These are phyloP conservation scores for Auricularia sp. DNA, from an alignment of 768 basidiomycete genomes.

Conservation along the genomic window DNA sequence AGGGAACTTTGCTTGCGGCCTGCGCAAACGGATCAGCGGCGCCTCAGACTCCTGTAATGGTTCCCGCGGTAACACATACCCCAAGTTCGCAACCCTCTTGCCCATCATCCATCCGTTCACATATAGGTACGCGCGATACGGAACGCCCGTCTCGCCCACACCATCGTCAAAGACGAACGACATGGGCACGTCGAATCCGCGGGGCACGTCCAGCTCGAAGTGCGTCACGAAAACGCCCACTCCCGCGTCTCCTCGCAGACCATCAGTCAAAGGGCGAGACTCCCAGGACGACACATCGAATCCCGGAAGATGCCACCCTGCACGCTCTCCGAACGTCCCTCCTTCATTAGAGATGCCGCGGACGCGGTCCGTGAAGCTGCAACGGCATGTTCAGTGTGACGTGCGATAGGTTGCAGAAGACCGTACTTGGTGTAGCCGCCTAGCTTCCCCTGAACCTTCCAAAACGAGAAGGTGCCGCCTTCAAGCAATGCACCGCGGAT, in stretches of 20 bases:
- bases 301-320: constrained; percentile 67
- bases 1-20: constrained; percentile 73
- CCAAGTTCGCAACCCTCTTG: constrained; percentile 61
- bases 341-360: constrained; percentile 66
- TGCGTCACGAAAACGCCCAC: constrained; percentile 77
- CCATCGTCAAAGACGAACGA: constrained; percentile 60
- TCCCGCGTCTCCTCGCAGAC: constrained; percentile 54
- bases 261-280: constrained; percentile 42
- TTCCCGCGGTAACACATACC: constrained; percentile 30
- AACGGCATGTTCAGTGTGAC: background rate
- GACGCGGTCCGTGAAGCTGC: constrained; percentile 66
- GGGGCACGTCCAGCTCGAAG: constrained; percentile 51
- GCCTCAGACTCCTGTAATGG: constrained; percentile 13
- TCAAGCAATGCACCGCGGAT: constrained; percentile 68
- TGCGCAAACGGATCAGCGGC: constrained; percentile 16
- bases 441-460: constrained; percentile 69
- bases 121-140: constrained; percentile 64
- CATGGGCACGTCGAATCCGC: constrained; percentile 54
- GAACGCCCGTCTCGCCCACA: constrained; percentile 33
- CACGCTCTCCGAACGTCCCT: constrained; percentile 58
- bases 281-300: constrained; percentile 46
- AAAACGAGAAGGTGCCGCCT: constrained; percentile 42
- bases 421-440: constrained; percentile 58
- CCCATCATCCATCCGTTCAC: constrained; percentile 91
- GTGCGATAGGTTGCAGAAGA: background rate